phyloP scores from a whole-genome alignment of 2,329 filamentous ascomycete genomes.

The Botrytis tulipae region DNA sequence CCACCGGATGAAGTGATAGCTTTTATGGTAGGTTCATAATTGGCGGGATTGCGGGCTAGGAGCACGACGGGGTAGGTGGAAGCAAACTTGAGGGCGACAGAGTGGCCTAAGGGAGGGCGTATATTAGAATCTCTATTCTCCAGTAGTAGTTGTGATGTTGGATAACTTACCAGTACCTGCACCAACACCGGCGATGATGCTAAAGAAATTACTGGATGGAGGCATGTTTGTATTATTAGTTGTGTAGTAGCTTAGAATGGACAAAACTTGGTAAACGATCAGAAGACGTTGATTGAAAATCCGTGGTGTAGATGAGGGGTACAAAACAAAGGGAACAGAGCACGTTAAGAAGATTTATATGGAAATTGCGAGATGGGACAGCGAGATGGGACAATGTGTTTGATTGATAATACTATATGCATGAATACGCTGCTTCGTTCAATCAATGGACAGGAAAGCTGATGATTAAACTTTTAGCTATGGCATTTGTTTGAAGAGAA shows the following conservation, averaged over 20 bases:
- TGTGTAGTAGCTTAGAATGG: neutral
- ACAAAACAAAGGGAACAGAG: neutral
- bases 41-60: constrained; percentile 66
- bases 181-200: constrained; percentile 71
- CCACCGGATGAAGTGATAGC: constrained; percentile 69
- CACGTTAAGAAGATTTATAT: neutral
- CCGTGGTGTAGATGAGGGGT: neutral
- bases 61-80: constrained; percentile 70
- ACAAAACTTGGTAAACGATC: neutral
- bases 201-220: constrained; percentile 52
- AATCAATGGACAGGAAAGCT: neutral
- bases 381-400: neutral
- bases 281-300: neutral
- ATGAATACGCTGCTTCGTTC: neutral
- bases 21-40: constrained; percentile 62
- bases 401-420: constrained; percentile 25
- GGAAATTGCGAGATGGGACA: neutral
- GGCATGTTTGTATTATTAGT: constrained; percentile 1
- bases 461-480: neutral
- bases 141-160: neutral
- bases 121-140: neutral
- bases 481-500: constrained; percentile 13
- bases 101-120: constrained; percentile 41
- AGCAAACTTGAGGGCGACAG: constrained; percentile 57
- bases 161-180: constrained; percentile 55